Conservation (phyloP, 257 asterid genomes). For the Eustoma russellianum region DNA sequence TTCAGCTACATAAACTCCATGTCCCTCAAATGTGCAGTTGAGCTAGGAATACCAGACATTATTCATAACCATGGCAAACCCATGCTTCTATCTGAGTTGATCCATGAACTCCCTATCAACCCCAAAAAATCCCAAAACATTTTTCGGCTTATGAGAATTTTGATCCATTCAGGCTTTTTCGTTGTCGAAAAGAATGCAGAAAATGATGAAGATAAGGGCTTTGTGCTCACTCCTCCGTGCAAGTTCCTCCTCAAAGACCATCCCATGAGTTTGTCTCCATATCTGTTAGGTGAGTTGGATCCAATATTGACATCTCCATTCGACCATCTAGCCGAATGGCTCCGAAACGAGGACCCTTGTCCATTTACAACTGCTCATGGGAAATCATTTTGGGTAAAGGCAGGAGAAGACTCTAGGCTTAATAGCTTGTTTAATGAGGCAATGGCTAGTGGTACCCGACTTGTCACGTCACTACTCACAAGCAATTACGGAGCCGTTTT, state of each 20-base stretch:
- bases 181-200: not conserved
- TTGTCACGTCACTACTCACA: not conserved
- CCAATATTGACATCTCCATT: not conserved
- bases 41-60: slow-evolving; percentile 17
- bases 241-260: slow-evolving; percentile 7
- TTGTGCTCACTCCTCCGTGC: slow-evolving; percentile 8
- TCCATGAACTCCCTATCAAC: slow-evolving; percentile 5
- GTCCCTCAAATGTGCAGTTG: slow-evolving; percentile 15
- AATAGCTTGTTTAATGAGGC: not conserved
- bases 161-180: slow-evolving; percentile 14
- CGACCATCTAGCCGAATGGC: not conserved
- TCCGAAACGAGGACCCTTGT: not conserved
- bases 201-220: not conserved
- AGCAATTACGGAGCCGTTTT: not conserved
- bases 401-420: not conserved
- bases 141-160: slow-evolving; percentile 14
- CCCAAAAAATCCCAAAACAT: slow-evolving; percentile 3
- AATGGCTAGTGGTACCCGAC: not conserved
- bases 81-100: slow-evolving; percentile 11
- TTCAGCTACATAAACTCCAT: no score
- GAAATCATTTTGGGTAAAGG: not conserved
- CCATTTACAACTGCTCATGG: not conserved
- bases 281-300: not conserved
- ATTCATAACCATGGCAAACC: slow-evolving; percentile 14
- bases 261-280: slow-evolving; percentile 1